These are phyloP conservation scores for Neonectria hederae DNA, from an alignment of 2,329 filamentous ascomycete species.

Conservation along the genomic window DNA sequence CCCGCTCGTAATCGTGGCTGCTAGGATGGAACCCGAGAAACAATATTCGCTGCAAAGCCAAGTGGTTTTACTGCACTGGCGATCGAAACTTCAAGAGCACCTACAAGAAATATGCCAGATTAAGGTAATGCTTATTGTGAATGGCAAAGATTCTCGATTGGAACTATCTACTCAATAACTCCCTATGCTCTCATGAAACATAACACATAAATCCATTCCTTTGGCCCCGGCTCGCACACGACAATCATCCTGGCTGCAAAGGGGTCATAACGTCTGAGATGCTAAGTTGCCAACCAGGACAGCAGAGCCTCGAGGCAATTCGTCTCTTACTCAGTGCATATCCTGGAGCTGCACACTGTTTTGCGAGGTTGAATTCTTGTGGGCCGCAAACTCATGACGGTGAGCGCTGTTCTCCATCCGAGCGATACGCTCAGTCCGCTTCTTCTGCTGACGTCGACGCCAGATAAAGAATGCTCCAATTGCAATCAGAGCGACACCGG, in stretches of 20 bases:
- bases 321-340: background rate
- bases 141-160: background rate
- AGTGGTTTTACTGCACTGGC: too few relatives aligned
- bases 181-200: background rate
- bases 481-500: slow-evolving; percentile 67
- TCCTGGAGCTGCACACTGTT: slow-evolving; percentile 2
- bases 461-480: slow-evolving; percentile 67
- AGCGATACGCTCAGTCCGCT: slow-evolving; percentile 5
- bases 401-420: slow-evolving; percentile 8
- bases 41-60: too few relatives aligned
- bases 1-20: too few relatives aligned
- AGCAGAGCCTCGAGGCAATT: background rate
- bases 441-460: slow-evolving; percentile 43
- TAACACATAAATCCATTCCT: background rate
- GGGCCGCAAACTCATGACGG: background rate
- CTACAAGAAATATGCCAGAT: too few relatives aligned
- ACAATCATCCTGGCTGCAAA: background rate
- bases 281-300: background rate
- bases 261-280: background rate
- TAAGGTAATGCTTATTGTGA: background rate
- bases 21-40: too few relatives aligned
- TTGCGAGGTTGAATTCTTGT: slow-evolving; percentile 2
- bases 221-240: background rate
- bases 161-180: background rate
- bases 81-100: too few relatives aligned